A percentile compares a stretch with the other conserved stretches of the same genome.
Conservation (phyloP, 2,329 filamentous ascomycete species). For the Fusarium floridanum region DNA sequence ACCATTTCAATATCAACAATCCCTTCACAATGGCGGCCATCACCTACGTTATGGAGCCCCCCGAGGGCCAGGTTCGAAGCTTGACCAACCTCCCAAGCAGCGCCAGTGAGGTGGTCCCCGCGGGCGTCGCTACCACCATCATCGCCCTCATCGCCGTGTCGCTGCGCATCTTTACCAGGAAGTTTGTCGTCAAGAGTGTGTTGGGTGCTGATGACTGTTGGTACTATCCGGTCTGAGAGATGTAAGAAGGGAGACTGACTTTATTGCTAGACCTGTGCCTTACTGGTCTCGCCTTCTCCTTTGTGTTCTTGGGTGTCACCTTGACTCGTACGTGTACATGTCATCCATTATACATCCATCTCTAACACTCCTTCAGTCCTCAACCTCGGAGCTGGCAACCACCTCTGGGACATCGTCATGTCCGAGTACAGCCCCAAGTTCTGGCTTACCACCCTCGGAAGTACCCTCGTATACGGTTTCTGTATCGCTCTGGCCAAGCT, state of each 20-base stretch:
- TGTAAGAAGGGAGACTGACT: background rate
- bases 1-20: background rate
- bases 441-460: slow-evolving; percentile 50
- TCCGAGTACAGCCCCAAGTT: slow-evolving; percentile 41
- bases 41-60: slow-evolving; percentile 59
- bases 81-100: slow-evolving; percentile 39
- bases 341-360: background rate
- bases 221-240: slow-evolving; percentile 4
- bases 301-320: slow-evolving; percentile 41
- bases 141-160: slow-evolving; percentile 41
- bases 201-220: slow-evolving; percentile 48
- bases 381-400: slow-evolving; percentile 43
- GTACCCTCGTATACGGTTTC: slow-evolving; percentile 58
- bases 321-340: slow-evolving; percentile 38
- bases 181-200: slow-evolving; percentile 44
- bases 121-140: slow-evolving; percentile 39
- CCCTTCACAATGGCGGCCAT: slow-evolving; percentile 66
- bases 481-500: slow-evolving; percentile 57
- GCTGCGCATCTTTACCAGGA: slow-evolving; percentile 47
- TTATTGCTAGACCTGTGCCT: slow-evolving; percentile 41
- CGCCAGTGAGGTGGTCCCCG: slow-evolving; percentile 38
- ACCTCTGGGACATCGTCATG: slow-evolving; percentile 47
- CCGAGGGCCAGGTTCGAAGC: slow-evolving; percentile 41
- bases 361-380: slow-evolving; percentile 35
- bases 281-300: slow-evolving; percentile 40